phyloP scores from a whole-genome alignment of 441 rosid species.

The Erodium trifolium region DNA sequence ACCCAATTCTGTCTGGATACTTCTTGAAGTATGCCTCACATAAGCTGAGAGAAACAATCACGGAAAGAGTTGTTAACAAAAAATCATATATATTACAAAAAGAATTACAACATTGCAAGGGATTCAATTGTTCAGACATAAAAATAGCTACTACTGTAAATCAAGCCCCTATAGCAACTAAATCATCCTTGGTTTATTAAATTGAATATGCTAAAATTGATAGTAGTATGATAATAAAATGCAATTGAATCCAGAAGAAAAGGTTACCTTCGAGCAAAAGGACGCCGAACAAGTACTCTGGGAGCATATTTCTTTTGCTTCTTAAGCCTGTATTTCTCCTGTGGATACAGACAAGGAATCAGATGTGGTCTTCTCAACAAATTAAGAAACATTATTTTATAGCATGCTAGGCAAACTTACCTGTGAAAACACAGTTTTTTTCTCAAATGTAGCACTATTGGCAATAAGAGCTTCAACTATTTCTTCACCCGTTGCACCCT shows the following conservation, averaged over 20 bases:
- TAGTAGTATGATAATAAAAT: not conserved
- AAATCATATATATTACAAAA: not conserved
- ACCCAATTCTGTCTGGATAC: slow-evolving; percentile 79
- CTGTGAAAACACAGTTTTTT: slow-evolving; percentile 75
- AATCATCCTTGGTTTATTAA: not conserved
- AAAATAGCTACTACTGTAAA: not conserved
- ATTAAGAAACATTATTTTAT: not conserved
- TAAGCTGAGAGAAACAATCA: slow-evolving; percentile 43
- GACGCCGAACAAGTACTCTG: slow-evolving; percentile 66
- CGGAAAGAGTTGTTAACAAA: slow-evolving; percentile 11
- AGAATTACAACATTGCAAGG: not conserved
- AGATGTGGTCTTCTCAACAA: not conserved
- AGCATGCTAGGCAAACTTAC: slow-evolving; percentile 24
- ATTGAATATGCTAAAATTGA: not conserved
- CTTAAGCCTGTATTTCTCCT: slow-evolving; percentile 83
- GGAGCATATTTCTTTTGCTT: slow-evolving; percentile 96
- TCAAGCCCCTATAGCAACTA: not conserved
- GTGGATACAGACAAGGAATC: slow-evolving; percentile 16
- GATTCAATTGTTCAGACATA: not conserved
- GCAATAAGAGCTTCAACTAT: slow-evolving; percentile 87
- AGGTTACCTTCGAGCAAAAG: slow-evolving; percentile 59
- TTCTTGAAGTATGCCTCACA: slow-evolving; percentile 93
- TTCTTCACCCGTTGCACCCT: slow-evolving; percentile 75
- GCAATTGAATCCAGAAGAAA: not conserved
- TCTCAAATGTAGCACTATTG: slow-evolving; percentile 78